Base-by-base conservation (phyloP, 148 eudicot genomes). In the Silene conica region DNA sequence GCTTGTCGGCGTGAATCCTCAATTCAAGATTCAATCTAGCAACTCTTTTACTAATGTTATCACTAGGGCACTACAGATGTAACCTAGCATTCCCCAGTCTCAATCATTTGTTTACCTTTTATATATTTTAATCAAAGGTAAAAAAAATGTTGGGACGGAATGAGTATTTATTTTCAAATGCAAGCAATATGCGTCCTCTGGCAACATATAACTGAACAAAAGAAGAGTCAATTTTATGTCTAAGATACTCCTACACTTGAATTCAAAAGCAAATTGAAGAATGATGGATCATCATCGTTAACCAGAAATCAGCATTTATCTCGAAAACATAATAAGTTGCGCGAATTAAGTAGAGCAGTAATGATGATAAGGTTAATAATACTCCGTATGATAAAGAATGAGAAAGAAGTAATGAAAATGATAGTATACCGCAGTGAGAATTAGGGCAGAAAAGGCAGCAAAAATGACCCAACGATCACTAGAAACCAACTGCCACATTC, bases 401-500 rank as follows among this genome's bases (percentile, higher is more conserved):
- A 1, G 34, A 31, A 31, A 31, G 34, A 31, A 31, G 34, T 31
- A 31, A 31, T 31, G 34, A 31, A 31, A 31, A 31, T 31, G 34
- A 31, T 31, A 31, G 34, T 3, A 31, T 86, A 95, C 99, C 82
- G 99, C 97, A 3, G 97, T 87, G 22, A 95, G 22, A 82, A 87
- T 67, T 23, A 95, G 91, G 59, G 97, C 79, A 66, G 90, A 58
- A 81, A 95, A 95, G 1, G 97, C 99, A n/a, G 90, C 74, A 64
- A 86, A 87, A 6, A 92, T 71, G 55, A 95, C 87, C 97, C 92
- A 89, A 31, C 99, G 89, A 83, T 92, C 99, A 38, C 66, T 18
- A 10, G 87, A 55, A 34, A 95, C 89, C 82, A 95, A 59, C 15
- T 75, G 80, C 99, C 99, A 95, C 96, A 95, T 95, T 76, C 93